Conservation (phyloP, 768 basidiomycete species). For the Lactifluus rugatus region DNA sequence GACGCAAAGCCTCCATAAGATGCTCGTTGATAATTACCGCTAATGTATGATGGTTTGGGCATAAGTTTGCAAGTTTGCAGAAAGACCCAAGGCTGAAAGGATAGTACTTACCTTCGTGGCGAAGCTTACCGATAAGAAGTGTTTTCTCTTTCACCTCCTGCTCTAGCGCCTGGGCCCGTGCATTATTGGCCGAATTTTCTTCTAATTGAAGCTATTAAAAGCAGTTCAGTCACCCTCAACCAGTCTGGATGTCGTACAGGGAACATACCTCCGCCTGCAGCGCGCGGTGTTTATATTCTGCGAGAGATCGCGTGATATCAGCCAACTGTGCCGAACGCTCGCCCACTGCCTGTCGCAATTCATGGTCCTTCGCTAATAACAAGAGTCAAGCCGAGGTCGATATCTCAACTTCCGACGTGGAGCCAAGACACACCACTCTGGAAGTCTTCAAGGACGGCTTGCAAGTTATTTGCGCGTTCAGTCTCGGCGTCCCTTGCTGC, state of each 20-base stretch:
- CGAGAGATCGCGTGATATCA: constrained; percentile 62
- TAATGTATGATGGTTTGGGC: constrained; percentile 26
- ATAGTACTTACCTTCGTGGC: constrained; percentile 74
- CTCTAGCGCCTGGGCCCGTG: constrained; percentile 63
- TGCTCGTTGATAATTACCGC: constrained; percentile 98
- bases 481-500: constrained; percentile 54
- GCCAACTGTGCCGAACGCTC: constrained; percentile 72
- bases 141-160: constrained; percentile 94
- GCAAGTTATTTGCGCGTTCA: constrained; percentile 73
- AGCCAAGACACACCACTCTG: constrained; percentile 52
- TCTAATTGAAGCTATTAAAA: constrained; percentile 58
- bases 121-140: constrained; percentile 85
- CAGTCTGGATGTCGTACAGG: neutral
- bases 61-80: neutral
- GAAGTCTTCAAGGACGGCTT: constrained; percentile 92
- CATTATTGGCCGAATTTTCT: constrained; percentile 56
- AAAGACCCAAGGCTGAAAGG: neutral
- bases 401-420: neutral
- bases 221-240: neutral
- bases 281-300: constrained; percentile 87
- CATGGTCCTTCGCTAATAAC: constrained; percentile 73
- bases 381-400: constrained; percentile 12
- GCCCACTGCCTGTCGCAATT: constrained; percentile 74
- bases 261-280: constrained; percentile 69
- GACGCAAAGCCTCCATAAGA: constrained; percentile 92